Evolutionary conservation across 2,329 filamentous ascomycete species (phyloP).

Genomic region (Clarireedia hainanense): DNA sequence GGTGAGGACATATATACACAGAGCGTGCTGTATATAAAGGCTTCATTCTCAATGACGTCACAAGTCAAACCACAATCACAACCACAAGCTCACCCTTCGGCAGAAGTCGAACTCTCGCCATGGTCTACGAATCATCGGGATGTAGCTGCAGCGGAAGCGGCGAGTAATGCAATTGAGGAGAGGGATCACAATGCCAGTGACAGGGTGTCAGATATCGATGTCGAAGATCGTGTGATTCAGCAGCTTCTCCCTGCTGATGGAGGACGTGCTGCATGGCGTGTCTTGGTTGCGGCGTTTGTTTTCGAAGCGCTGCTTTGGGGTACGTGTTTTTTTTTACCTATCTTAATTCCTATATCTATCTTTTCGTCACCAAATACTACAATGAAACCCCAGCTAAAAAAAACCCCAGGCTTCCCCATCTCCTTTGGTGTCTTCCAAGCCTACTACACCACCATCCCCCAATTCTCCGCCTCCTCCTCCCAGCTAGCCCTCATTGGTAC

Average conservation of each 20-base stretch:
- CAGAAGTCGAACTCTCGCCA: too few relatives aligned
- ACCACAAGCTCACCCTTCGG: too few relatives aligned
- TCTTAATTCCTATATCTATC: neutral
- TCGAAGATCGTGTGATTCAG: neutral
- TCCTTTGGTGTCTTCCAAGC: conserved; percentile 4
- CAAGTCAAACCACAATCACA: too few relatives aligned
- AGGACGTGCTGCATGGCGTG: neutral
- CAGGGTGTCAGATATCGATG: neutral
- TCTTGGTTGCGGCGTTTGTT: neutral
- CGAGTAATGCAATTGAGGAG: neutral
- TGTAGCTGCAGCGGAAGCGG: neutral
- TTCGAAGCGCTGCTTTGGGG: neutral
- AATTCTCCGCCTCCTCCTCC: neutral
- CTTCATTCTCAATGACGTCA: too few relatives aligned
- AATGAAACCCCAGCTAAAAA: too few relatives aligned
- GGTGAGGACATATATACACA: too few relatives aligned
- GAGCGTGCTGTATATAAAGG: too few relatives aligned
- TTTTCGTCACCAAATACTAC: too few relatives aligned
- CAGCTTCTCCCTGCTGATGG: neutral
- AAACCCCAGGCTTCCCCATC: neutral
- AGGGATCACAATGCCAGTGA: neutral
- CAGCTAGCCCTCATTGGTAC: neutral
- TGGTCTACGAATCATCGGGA: neutral
- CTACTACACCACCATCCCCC: neutral
- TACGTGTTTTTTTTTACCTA: neutral